A percentile compares a stretch with the other conserved stretches of the same genome.
Conservation (phyloP, 169 alveolate species). For the Cystoisospora suis region DNA sequence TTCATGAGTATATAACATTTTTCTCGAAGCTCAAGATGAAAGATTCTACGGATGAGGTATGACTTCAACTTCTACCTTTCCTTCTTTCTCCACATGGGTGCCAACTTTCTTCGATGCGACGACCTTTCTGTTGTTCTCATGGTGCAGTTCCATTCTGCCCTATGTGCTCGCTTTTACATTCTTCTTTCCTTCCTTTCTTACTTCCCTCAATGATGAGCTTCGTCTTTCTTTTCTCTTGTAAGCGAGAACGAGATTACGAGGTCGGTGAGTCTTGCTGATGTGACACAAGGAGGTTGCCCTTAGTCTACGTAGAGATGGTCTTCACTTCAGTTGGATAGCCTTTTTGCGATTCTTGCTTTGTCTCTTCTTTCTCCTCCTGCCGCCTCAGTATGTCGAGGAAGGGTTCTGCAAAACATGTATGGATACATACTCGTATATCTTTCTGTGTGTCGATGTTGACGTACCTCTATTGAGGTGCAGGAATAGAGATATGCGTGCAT, state of each 20-base stretch:
- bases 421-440: too few species aligned
- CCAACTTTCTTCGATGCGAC: not conserved
- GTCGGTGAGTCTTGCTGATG: not conserved
- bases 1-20: slow-evolving; percentile 25
- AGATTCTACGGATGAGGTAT: slow-evolving; percentile 64
- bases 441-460: too few species aligned
- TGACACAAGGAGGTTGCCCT: not conserved
- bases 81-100: not conserved
- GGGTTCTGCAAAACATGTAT: too few species aligned
- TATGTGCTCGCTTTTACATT: not conserved
- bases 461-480: too few species aligned
- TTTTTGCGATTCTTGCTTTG: not conserved
- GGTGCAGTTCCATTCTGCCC: not conserved
- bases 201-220: not conserved
- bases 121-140: not conserved
- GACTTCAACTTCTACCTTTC: not conserved
- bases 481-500: too few species aligned
- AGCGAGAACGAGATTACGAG: not conserved
- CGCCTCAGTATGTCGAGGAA: not conserved
- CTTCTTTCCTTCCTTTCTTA: not conserved
- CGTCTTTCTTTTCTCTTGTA: not conserved
- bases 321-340: not conserved
- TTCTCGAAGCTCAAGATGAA: slow-evolving; percentile 33
- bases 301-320: not conserved
- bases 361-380: not conserved